Evolutionary conservation across 768 basidiomycete genomes (phyloP), one percentile per base, ranked within the genome.

Genomic region (Phylloporus sp.): DNA sequence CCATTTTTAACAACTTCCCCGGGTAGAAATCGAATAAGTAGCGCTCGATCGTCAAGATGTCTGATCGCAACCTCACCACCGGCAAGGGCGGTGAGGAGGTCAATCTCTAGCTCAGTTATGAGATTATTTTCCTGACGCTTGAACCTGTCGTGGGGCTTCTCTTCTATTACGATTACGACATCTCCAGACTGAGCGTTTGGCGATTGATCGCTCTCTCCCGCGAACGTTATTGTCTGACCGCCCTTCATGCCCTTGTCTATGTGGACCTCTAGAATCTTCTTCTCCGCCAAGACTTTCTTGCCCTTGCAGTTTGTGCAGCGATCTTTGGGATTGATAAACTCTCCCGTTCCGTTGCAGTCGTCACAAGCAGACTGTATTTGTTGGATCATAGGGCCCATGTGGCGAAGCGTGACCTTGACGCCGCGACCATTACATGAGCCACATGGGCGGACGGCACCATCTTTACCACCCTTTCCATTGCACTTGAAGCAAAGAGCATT

Each of bases 341-440:
- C 95, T 55, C 96, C 96, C n/a, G 82, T 79, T 14, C 90, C 96
- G 41, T 76, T 79, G 67, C 96, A 99, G 14, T 97, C 96, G 63
- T 86, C 82, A 73, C 96, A 99, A 36, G 82, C 77, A 44, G 91
- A 89, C 66, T 98, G 96, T 57, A 98, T 90, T 71, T 99, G 95
- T 69, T 99, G 96, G 58, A 99, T 90, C 96, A 99, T 99, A 5
- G 96, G 96, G 22, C 96, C 96, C 82, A 99, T 89, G 68, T 98
- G 96, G 51, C 96, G 88, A 51, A 98, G 72, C 42, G 86, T 90
- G 62, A 97, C 69, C 65, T 84, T 89, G 73, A 94, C 71, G 59
- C 96, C 96, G 54, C 91, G 90, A 46, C 96, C 96, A 60, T 72
- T 77, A 72, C 96, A 99, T 13, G 72, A 60, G 34, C 65, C 53